A percentile compares a stretch with the other conserved stretches of the same genome.
phyloP scores from a whole-genome alignment of 306 rosid genomes.

The barrel medic (Medicago truncatula) region MtrunA17r5.0-ANR NC_053044.1:39110501-39111000 shows the following conservation, averaged over 20 bases:
- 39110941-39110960: no score
- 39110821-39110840: no score
- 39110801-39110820: slow-evolving; percentile 40
- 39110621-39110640: background rate
- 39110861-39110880: no score
- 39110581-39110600: background rate
- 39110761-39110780: slow-evolving; percentile 64
- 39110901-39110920: no score
- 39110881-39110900: no score
- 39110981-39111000: no score
- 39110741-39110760: slow-evolving; percentile 76
- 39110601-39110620: background rate
- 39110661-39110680: background rate
- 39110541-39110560: slow-evolving; percentile 58
- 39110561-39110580: background rate
- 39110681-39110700: slow-evolving; percentile 52
- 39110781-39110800: slow-evolving; percentile 75
- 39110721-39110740: slow-evolving; percentile 67
- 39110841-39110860: no score
- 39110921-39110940: no score
- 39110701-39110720: slow-evolving; percentile 70
- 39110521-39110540: slow-evolving; percentile 68
- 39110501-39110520: slow-evolving; percentile 79
- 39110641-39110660: background rate
- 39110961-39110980: no score